These are phyloP conservation scores for Leptoxyphium fumago DNA, from an alignment of 2,329 filamentous ascomycete species.

Conservation along the genomic window DNA sequence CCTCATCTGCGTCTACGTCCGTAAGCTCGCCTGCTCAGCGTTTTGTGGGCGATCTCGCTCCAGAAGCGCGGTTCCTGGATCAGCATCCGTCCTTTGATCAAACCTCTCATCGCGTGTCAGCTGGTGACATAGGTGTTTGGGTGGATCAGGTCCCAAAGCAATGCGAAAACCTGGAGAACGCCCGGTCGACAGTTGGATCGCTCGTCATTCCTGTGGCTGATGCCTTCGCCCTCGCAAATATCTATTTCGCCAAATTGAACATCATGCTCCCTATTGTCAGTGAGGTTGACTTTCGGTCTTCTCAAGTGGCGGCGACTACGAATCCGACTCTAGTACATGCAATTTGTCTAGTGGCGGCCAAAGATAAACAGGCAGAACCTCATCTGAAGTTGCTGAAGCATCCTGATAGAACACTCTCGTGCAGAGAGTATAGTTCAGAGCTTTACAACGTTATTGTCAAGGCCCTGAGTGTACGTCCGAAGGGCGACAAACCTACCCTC, in stretches of 20 bases:
- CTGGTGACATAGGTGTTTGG: slow-evolving; percentile 21
- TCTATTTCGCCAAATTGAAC: slow-evolving; percentile 32
- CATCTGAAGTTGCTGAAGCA: slow-evolving; percentile 27
- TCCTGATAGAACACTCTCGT: slow-evolving; percentile 27
- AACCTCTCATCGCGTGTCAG: slow-evolving; percentile 7
- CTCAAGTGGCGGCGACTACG: slow-evolving; percentile 21
- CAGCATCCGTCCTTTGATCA: slow-evolving; percentile 15
- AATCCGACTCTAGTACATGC: slow-evolving; percentile 29
- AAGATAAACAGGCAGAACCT: slow-evolving; percentile 28
- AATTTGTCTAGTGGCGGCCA: slow-evolving; percentile 34
- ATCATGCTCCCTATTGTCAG: slow-evolving; percentile 33
- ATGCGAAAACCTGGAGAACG: slow-evolving; percentile 11
- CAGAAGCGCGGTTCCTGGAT: slow-evolving; percentile 31
- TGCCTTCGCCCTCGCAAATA: slow-evolving; percentile 26
- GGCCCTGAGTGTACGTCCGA: slow-evolving; percentile 26
- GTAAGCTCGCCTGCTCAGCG: slow-evolving; percentile 10
- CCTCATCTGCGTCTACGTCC: background rate
- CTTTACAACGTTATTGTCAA: slow-evolving; percentile 11
- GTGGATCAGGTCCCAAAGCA: slow-evolving; percentile 21
- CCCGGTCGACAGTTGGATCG: slow-evolving; percentile 16
- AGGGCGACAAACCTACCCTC: slow-evolving; percentile 31
- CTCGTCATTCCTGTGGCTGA: slow-evolving; percentile 5
- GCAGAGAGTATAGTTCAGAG: slow-evolving; percentile 23
- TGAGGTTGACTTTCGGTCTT: slow-evolving; percentile 25
- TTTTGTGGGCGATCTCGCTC: slow-evolving; percentile 32